Conservation (phyloP, 768 basidiomycete species). For the Lentinula raphanica region DNA sequence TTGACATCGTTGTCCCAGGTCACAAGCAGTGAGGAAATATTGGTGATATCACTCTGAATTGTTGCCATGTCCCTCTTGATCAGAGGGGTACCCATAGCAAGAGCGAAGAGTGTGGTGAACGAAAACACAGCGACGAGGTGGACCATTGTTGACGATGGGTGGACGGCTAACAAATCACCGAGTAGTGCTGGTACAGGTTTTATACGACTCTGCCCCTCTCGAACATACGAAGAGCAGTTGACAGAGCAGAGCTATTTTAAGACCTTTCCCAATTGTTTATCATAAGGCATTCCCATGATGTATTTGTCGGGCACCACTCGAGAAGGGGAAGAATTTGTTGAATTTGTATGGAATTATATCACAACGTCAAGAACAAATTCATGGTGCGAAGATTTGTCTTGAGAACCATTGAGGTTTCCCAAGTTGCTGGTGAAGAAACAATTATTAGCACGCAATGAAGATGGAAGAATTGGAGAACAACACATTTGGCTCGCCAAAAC, state of each 20-base stretch:
- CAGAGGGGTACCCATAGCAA: neutral
- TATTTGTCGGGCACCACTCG: neutral
- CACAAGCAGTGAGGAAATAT: slow-evolving; percentile 1
- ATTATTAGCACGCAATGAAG: neutral
- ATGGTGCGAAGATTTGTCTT: neutral
- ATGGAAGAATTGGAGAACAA: neutral
- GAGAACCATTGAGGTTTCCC: neutral
- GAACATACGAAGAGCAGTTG: neutral
- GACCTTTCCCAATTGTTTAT: neutral
- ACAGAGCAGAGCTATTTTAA: neutral
- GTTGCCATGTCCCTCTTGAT: slow-evolving; percentile 3
- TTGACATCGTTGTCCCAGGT: slow-evolving; percentile 5
- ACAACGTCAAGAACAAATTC: neutral
- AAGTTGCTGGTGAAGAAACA: neutral
- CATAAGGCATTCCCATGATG: neutral
- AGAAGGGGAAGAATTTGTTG: neutral
- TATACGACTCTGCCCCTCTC: neutral
- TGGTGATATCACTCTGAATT: neutral
- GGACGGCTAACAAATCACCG: neutral
- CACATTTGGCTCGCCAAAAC: neutral
- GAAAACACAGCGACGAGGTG: neutral
- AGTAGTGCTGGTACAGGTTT: neutral
- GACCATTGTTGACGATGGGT: neutral
- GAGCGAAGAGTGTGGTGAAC: neutral
- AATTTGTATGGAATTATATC: neutral